These are phyloP conservation scores for Neofusicoccum parvum DNA, from an alignment of 2,329 filamentous ascomycete species.

Conservation along the genomic window DNA sequence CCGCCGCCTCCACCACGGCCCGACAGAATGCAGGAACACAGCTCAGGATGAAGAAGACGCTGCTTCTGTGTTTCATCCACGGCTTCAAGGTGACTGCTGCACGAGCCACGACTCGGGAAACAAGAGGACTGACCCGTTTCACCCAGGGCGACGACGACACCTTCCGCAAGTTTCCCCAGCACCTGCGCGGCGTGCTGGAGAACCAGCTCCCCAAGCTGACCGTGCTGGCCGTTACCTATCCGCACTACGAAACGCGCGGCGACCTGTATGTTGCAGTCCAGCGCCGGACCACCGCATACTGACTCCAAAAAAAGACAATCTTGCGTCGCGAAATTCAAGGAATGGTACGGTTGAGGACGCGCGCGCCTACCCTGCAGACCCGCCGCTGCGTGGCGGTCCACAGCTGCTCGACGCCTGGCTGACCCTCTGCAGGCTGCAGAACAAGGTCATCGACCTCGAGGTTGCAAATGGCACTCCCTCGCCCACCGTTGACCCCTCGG, in stretches of 20 bases:
- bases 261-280: constrained; percentile 67
- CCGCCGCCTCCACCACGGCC: neutral
- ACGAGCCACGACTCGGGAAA: neutral
- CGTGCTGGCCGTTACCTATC: constrained; percentile 71
- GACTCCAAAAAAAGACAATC: neutral
- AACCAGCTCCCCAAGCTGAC: constrained; percentile 69
- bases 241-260: constrained; percentile 79
- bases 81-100: constrained; percentile 70
- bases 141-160: constrained; percentile 73
- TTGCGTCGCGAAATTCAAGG: constrained; percentile 57
- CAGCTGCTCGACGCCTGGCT: neutral
- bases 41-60: constrained; percentile 70
- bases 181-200: constrained; percentile 66
- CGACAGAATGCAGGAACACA: constrained; percentile 14
- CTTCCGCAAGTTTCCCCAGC: constrained; percentile 74
- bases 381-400: neutral
- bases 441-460: constrained; percentile 93
- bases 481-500: constrained; percentile 82
- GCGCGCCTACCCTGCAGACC: constrained; percentile 8
- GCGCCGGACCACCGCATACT: constrained; percentile 49
- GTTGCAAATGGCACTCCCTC: constrained; percentile 77
- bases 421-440: constrained; percentile 67
- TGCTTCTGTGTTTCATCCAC: constrained; percentile 82
- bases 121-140: constrained; percentile 15
- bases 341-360: constrained; percentile 59